Evolutionary conservation across 2,329 filamentous ascomycete genomes (phyloP).

Genomic region (Fusarium palustre): DNA sequence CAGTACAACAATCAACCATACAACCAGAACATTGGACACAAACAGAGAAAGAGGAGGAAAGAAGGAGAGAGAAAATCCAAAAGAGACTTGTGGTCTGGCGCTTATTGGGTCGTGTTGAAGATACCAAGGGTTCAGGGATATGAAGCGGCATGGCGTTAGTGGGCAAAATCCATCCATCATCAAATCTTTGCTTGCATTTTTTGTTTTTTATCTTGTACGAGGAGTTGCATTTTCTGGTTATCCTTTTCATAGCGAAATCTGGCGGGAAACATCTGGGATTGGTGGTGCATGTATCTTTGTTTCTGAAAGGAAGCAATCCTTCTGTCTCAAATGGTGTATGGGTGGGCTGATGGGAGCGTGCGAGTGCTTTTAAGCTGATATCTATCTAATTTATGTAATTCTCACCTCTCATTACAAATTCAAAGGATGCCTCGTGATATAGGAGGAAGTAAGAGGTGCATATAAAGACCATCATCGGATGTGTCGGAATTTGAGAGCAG

Average conservation of each 20-base stretch:
- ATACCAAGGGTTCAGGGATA: constrained; percentile 43
- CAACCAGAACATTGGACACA: constrained; percentile 14
- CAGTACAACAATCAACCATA: constrained; percentile 13
- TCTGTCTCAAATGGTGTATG: constrained; percentile 9
- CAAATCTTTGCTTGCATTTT: neutral
- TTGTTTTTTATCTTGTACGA: constrained; percentile 3
- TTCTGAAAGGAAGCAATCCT: constrained; percentile 4
- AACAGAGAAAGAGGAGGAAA: constrained; percentile 3
- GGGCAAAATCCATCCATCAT: constrained; percentile 33
- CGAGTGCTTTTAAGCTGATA: constrained; percentile 29
- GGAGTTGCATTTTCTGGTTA: constrained; percentile 25
- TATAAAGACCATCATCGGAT: neutral
- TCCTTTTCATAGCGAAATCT: constrained; percentile 22
- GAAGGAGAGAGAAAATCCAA: neutral
- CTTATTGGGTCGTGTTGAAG: constrained; percentile 42
- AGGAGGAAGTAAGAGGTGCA: neutral
- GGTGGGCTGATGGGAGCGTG: constrained; percentile 19
- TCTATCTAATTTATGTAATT: constrained; percentile 41
- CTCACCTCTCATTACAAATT: constrained; percentile 19
- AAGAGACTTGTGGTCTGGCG: constrained; percentile 40
- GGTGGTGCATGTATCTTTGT: constrained; percentile 2
- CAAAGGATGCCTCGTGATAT: fast-evolving
- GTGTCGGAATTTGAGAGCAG: too few relatives aligned
- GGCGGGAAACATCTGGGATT: constrained; percentile 7
- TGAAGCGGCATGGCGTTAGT: constrained; percentile 38